Evolutionary conservation across 73 alveolate species (phyloP), one percentile per base, ranked within the genome.

Genomic region (Loxodes magnus): DNA sequence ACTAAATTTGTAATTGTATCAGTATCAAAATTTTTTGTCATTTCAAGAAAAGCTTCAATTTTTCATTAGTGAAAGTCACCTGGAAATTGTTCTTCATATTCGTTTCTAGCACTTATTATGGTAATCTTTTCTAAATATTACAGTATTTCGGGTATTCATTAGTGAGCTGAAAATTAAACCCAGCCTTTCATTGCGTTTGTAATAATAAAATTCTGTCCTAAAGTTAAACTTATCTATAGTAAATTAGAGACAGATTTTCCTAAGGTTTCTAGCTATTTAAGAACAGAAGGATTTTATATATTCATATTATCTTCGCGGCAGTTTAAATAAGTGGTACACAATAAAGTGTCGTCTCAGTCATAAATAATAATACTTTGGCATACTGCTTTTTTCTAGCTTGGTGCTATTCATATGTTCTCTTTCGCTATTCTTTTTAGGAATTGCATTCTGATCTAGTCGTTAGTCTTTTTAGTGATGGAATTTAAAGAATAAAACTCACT

Each of bases 271-370:
- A 77, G 58, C 17, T 51, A 43, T 30, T 43, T 54, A 16, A 20
- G 25, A 4, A 62, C 49, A 17, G 44, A 64, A 4, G 37, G 16
- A 27, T 79, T 64, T 33, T 54, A 37, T 5, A 10, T 24, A 14
- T 51, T 70, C 84, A 57, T 59, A 60, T 35, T 70, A 34, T 51
- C 64, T 12, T 90, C 90, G 17, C 71, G 26, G 9, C 93, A 96
- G 23, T 71, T 82, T 7, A 94, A 51, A 58, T 62, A 90, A 38
- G 93, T 71, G n/a, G 99, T 95, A 51, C 97, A 83, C 59, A 95
- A 49, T 38, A 95, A 79, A 4, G 99, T 95, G 64, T 95, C 99
- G 67, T 95, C 99, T 98, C 99, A 95, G 64, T 95, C 99, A 56
- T 81, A 95, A 52, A 95, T 89, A 52, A 94, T 80, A 33, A 90